A percentile compares a stretch with the other conserved stretches of the same genome.
phyloP scores from a whole-genome alignment of 371 early-diverging fungal species.

The Cokeromyces recurvatus region DNA sequence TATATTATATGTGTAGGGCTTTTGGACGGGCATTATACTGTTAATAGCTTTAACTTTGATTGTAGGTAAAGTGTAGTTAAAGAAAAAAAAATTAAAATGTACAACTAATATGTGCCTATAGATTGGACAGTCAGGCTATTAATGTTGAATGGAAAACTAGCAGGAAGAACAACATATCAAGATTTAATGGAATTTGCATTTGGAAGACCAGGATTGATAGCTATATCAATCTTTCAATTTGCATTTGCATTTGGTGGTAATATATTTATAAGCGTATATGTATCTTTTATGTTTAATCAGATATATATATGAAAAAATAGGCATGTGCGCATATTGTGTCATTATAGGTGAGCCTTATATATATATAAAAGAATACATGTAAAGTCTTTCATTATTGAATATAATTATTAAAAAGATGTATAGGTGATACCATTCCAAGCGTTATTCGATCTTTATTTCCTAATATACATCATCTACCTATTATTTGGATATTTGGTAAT shows the following conservation, averaged over 20 bases:
- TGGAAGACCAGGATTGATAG: slow-evolving; percentile 64
- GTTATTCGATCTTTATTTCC: slow-evolving; percentile 67
- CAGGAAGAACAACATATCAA: slow-evolving; percentile 71
- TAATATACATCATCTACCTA: slow-evolving; percentile 42
- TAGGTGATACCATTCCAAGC: slow-evolving; percentile 75
- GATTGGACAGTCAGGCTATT: slow-evolving; percentile 78
- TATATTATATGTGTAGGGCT: too few species aligned
- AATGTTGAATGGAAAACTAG: slow-evolving; percentile 64
- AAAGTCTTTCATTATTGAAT: too few species aligned
- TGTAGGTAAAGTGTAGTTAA: slow-evolving; percentile 45
- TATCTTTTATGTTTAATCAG: too few species aligned
- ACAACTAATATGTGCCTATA: slow-evolving; percentile 1
- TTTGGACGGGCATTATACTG: slow-evolving; percentile 61
- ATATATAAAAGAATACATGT: too few species aligned
- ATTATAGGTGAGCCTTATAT: slow-evolving; percentile 56
- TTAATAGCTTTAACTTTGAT: slow-evolving; percentile 58
- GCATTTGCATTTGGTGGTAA: slow-evolving; percentile 82
- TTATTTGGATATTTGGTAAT: slow-evolving; percentile 49
- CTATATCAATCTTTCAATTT: slow-evolving; percentile 75
- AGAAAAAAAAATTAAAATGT: not conserved
- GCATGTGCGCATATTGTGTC: slow-evolving; percentile 77
- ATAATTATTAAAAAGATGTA: too few species aligned
- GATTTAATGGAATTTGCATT: slow-evolving; percentile 72
- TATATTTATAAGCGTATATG: not conserved
- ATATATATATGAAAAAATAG: too few species aligned